Conservation (phyloP, 2,329 filamentous ascomycete genomes). For the Claviceps purpurea region DNA sequence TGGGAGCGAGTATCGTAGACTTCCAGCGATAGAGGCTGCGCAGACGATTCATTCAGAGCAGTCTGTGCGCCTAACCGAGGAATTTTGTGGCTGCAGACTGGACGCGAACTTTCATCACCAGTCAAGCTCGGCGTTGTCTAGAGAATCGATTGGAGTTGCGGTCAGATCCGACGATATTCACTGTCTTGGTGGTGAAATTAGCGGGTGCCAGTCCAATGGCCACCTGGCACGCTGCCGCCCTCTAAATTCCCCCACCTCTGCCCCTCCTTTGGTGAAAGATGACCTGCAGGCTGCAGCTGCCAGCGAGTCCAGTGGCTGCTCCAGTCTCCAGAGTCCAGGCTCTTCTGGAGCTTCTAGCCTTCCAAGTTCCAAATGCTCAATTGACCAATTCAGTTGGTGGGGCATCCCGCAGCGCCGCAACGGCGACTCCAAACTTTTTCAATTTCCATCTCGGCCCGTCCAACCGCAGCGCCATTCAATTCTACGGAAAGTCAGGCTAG, state of each 20-base stretch:
- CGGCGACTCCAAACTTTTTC: not conserved
- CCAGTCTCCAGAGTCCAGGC: no score
- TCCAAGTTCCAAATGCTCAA: no score
- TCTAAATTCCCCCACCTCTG: not conserved
- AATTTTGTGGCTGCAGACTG: constrained; percentile 6
- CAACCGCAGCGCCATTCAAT: not conserved
- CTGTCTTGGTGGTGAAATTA: not conserved
- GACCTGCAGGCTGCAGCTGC: no score
- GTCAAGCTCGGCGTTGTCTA: not conserved
- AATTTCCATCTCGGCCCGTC: not conserved
- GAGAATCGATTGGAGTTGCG: not conserved
- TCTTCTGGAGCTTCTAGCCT: no score
- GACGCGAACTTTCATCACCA: constrained; percentile 9
- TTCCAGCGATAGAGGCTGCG: constrained; percentile 17
- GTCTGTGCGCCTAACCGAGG: constrained; percentile 2
- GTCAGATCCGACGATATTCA: not conserved
- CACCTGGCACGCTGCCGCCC: no score
- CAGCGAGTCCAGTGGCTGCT: no score
- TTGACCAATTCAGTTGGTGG: not conserved
- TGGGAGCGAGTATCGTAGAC: constrained; percentile 14
- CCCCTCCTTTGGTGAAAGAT: not conserved
- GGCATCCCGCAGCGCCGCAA: not conserved
- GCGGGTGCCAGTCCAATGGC: no score
- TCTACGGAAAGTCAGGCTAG: not conserved
- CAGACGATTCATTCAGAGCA: constrained; percentile 23